Conservation (phyloP, 2,329 filamentous ascomycete species). For the Xenoacremonium recifei region DNA sequence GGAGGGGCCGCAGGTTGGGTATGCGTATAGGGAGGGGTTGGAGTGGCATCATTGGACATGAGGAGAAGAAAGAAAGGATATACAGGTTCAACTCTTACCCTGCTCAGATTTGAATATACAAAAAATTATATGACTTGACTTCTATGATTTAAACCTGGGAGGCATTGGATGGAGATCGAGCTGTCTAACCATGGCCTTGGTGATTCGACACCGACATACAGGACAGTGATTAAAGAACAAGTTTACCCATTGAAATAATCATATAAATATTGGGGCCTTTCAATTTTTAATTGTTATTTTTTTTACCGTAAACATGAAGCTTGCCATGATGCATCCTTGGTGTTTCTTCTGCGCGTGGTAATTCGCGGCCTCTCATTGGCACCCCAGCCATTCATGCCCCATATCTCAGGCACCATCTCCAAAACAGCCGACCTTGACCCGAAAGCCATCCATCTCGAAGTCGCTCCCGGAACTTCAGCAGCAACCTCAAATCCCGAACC, state of each 20-base stretch:
- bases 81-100: too few relatives aligned
- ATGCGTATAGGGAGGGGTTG: constrained; percentile 24
- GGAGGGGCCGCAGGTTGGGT: constrained; percentile 49
- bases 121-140: too few relatives aligned
- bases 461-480: constrained; percentile 15
- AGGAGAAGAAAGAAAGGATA: neutral
- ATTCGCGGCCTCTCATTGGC: constrained; percentile 24
- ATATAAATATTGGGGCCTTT: too few relatives aligned
- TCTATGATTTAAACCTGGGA: too few relatives aligned
- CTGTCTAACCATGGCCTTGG: too few relatives aligned
- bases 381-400: constrained; percentile 16
- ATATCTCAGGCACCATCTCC: constrained; percentile 23
- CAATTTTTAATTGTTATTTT: too few relatives aligned
- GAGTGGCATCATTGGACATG: constrained; percentile 29
- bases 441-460: constrained; percentile 26
- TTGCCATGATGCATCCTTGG: neutral
- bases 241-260: too few relatives aligned
- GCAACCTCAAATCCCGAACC: constrained; percentile 26
- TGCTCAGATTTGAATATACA: neutral
- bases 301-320: constrained; percentile 1
- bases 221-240: too few relatives aligned
- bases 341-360: constrained; percentile 16
- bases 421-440: constrained; percentile 29
- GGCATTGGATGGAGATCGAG: too few relatives aligned
- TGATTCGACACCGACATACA: too few relatives aligned